Base-by-base conservation (phyloP, 2,329 filamentous ascomycete genomes). In the Zymoseptoria crescenta region DNA sequence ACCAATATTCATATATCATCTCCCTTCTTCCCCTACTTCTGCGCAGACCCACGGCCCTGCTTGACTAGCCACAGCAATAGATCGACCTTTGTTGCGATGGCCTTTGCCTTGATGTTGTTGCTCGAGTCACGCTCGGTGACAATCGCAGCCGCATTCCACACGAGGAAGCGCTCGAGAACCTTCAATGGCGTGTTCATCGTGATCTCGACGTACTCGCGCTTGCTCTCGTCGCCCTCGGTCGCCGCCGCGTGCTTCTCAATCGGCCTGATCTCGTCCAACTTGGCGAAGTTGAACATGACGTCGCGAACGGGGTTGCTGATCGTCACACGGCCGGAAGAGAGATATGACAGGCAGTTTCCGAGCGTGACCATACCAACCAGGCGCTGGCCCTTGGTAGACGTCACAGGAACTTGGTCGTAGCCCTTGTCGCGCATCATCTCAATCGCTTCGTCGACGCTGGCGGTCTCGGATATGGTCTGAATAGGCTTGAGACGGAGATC, bases 341-440 rank as follows among this genome's bases (percentile, higher is more conserved):
- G 88, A 78, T 91, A 94, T 69, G 87, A 92, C 55, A 99, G 85
- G 56, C 97, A 81, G 75, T 99, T 97, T 51, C 95, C 94, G 28
- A 99, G 84, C 0, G 94, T 99, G 48, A 99, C 89, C 6, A 99
- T 84, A 35, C 94, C 94, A 55, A 96, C 91, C 6, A 99, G 87
- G 69, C 85, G 86, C 19, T 67, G 64, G 63, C 80, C 83, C 62
- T 85, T 85, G 4, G 82, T 83, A 0, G 86, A 81, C 8, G 95
- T 86, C 16, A 99, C 94, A 50, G 94, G 94, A 49, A 99, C 87
- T 77, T 99, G 95, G 72, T 99, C 95, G 74, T 96, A 99, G 63
- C 91, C 91, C 78, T 94, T 96, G 71, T 99, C 94, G 67, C 93
- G 90, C 94, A 99, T 97, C 62, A 89, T 92, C 78, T 99, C 94